These are phyloP conservation scores for Penicillium ochrochloron DNA, from an alignment of 495 filamentous ascomycete genomes.

Conservation along the genomic window DNA sequence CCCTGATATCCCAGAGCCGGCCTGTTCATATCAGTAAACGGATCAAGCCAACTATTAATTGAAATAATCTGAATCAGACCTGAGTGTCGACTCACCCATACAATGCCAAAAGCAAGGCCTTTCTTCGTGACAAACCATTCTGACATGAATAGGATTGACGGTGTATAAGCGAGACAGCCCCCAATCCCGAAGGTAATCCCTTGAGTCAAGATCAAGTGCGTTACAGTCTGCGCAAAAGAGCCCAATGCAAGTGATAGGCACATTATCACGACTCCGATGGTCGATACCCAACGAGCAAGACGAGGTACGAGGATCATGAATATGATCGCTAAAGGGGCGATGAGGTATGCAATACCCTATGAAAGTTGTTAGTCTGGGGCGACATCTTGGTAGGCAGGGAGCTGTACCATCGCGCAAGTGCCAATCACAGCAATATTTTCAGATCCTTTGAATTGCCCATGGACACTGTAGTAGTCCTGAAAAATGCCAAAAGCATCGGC, in stretches of 20 bases:
- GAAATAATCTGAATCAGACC: not conserved
- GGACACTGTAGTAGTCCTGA: slow-evolving; percentile 58
- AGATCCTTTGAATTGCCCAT: slow-evolving; percentile 49
- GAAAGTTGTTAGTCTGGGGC: not conserved
- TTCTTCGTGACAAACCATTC: slow-evolving; percentile 57
- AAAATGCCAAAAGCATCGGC: slow-evolving; percentile 66
- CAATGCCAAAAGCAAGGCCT: slow-evolving; percentile 53
- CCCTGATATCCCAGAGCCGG: slow-evolving; percentile 45
- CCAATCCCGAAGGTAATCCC: slow-evolving; percentile 55
- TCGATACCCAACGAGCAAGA: slow-evolving; percentile 37
- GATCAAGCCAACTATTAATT: not conserved
- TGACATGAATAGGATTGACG: slow-evolving; percentile 52
- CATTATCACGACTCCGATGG: slow-evolving; percentile 48
- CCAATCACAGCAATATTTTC: slow-evolving; percentile 50
- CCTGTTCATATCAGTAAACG: slow-evolving; percentile 24
- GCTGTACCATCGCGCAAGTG: slow-evolving; percentile 47
- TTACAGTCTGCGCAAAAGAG: slow-evolving; percentile 48
- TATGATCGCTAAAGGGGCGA: slow-evolving; percentile 44
- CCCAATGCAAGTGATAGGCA: slow-evolving; percentile 44
- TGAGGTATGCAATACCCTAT: slow-evolving; percentile 54
- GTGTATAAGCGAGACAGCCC: slow-evolving; percentile 48
- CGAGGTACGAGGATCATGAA: slow-evolving; percentile 35
- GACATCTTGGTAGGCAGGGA: not conserved
- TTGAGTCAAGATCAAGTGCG: slow-evolving; percentile 53
- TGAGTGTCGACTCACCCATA: slow-evolving; percentile 36